Evolutionary conservation across 2,329 filamentous ascomycete genomes (phyloP).

Genomic region (Ceratocystis cubensis): DNA sequence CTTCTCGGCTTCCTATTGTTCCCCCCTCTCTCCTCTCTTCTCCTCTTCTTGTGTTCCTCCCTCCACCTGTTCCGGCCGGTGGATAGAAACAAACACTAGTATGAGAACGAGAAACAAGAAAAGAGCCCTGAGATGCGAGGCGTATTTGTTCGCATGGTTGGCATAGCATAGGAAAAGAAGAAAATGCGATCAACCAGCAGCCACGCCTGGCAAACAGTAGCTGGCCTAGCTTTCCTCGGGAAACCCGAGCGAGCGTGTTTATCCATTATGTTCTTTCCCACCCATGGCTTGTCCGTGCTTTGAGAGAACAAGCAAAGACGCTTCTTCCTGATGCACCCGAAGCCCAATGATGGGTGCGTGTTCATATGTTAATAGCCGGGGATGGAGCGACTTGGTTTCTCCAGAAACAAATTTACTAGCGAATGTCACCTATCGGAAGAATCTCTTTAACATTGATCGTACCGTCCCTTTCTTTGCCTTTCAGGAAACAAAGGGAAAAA

Average conservation of each 20-base stretch:
- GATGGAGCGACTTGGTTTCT: background rate
- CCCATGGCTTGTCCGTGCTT: background rate
- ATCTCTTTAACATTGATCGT: background rate
- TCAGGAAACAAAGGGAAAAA: background rate
- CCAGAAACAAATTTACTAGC: background rate
- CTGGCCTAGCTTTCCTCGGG: background rate
- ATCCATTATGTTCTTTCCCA: background rate
- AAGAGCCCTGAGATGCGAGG: too few species aligned
- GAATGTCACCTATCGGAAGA: background rate
- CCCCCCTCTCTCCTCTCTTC: background rate
- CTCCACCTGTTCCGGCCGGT: too few species aligned
- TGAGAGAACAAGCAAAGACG: background rate
- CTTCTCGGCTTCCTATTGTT: background rate
- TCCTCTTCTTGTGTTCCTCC: background rate
- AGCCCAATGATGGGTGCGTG: background rate
- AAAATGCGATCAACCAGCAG: background rate
- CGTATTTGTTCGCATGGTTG: too few species aligned
- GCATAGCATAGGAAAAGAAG: background rate
- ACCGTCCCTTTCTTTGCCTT: background rate
- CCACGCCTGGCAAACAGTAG: background rate
- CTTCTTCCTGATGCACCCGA: conserved; percentile 6
- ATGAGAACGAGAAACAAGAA: too few species aligned
- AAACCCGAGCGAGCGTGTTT: background rate
- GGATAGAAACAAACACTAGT: too few species aligned
- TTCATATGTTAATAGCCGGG: background rate